A percentile compares a stretch with the other conserved stretches of the same genome.
Conservation (phyloP, 345 rosid genomes). For the Eucalyptus leucophloia region DNA sequence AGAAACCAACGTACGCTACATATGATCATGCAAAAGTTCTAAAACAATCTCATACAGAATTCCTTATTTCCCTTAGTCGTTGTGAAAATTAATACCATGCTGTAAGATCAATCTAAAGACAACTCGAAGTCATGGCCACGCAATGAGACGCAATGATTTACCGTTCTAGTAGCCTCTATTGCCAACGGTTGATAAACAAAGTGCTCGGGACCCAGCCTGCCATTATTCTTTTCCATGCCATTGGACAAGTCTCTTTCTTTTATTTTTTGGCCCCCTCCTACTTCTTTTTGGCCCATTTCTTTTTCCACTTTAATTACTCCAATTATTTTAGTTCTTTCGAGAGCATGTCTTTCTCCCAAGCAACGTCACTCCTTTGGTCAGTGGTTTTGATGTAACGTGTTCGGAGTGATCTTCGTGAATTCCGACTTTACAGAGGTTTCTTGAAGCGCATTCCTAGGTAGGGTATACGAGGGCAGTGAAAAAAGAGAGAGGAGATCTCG, state of each 20-base stretch:
- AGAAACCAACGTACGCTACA: not conserved
- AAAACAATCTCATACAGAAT: not conserved
- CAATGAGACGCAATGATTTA: not conserved
- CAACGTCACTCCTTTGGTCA: not conserved
- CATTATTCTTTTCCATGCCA: not conserved
- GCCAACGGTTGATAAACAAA: not conserved
- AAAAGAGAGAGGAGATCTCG: not conserved
- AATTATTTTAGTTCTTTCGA: not conserved
- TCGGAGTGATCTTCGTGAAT: slow-evolving; percentile 5
- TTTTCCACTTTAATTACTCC: not conserved
- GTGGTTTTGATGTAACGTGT: slow-evolving; percentile 7
- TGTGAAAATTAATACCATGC: not conserved
- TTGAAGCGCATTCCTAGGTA: not conserved
- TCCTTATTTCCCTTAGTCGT: not conserved
- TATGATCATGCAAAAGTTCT: not conserved
- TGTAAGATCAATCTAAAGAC: not conserved
- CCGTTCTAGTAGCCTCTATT: not conserved
- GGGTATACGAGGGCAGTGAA: not conserved
- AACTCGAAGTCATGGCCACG: not conserved
- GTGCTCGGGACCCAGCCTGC: not conserved
- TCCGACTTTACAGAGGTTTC: not conserved
- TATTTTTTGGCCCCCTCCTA: not conserved
- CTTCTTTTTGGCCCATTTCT: not conserved
- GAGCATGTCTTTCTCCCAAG: not conserved
- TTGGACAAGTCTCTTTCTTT: not conserved